These are phyloP conservation scores for Cyclotella distinguenda DNA, from an alignment of 108 stramenopile genomes.

Conservation along the genomic window DNA sequence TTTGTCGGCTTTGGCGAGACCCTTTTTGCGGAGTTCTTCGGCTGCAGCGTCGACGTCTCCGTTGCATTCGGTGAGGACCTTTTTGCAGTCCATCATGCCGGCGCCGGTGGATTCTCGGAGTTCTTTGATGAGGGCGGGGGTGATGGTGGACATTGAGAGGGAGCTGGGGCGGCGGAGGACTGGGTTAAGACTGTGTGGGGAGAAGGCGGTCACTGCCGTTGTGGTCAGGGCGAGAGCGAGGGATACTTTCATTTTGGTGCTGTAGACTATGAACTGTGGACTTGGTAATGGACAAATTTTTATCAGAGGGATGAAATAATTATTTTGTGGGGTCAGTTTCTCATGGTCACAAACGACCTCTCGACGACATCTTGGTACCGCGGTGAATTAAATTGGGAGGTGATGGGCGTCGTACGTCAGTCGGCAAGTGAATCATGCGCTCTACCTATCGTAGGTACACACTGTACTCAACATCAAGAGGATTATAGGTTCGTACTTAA, in stretches of 20 bases:
- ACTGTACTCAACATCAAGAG: too few relatives aligned
- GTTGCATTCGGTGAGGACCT: slow-evolving; percentile 67
- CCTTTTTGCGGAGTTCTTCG: slow-evolving; percentile 74
- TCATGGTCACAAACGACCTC: too few relatives aligned
- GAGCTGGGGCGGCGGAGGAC: slow-evolving; percentile 20
- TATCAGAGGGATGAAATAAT: too few relatives aligned
- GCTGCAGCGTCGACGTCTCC: slow-evolving; percentile 79
- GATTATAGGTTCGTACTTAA: too few relatives aligned
- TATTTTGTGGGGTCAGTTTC: too few relatives aligned
- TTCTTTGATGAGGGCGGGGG: slow-evolving; percentile 68
- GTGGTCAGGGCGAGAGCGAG: slow-evolving; percentile 40
- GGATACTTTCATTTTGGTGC: slow-evolving; percentile 40
- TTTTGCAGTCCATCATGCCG: slow-evolving; percentile 92
- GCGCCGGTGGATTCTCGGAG: slow-evolving; percentile 72
- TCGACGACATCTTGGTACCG: too few relatives aligned
- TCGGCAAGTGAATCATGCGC: too few relatives aligned
- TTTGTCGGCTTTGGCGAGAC: slow-evolving; percentile 81
- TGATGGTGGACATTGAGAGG: slow-evolving; percentile 30
- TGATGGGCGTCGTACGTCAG: too few relatives aligned
- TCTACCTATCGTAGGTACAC: too few relatives aligned
- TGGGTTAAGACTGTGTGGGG: slow-evolving; percentile 22
- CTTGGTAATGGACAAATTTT: too few relatives aligned
- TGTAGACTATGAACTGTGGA: too few relatives aligned
- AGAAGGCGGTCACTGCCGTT: slow-evolving; percentile 45
- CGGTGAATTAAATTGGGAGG: too few relatives aligned